These are phyloP conservation scores for Dactylellina sp. DNA, from an alignment of 2,329 filamentous ascomycete genomes.

Conservation along the genomic window DNA sequence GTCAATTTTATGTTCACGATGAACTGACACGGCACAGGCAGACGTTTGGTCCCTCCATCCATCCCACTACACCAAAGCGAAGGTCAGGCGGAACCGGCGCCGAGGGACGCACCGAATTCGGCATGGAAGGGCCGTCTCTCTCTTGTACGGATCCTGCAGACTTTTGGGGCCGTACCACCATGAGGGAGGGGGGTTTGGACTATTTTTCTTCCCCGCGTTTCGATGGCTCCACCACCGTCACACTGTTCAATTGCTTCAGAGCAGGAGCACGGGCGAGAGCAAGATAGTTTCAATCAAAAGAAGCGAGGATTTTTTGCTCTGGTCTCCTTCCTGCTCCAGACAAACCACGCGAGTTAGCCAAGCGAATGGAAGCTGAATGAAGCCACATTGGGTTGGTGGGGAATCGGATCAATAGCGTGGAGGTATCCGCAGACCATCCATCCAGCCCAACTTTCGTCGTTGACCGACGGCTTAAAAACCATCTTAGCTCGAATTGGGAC, in stretches of 20 bases:
- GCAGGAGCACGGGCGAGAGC: conserved; percentile 13
- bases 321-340: conserved; percentile 42
- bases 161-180: neutral
- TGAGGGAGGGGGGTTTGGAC: conserved; percentile 24
- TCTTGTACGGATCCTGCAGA: conserved; percentile 19
- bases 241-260: conserved; percentile 23
- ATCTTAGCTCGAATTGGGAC: conserved; percentile 17
- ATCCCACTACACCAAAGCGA: conserved; percentile 17
- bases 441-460: conserved; percentile 15
- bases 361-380: conserved; percentile 42
- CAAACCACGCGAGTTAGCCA: conserved; percentile 53
- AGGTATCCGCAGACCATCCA: conserved; percentile 46
- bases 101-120: conserved; percentile 31
- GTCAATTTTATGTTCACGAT: conserved; percentile 23
- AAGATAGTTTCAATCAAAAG: conserved; percentile 30
- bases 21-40: conserved; percentile 39
- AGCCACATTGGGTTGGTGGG: conserved; percentile 25
- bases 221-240: conserved; percentile 49
- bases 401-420: conserved; percentile 48
- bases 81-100: conserved; percentile 31
- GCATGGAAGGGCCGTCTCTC: conserved; percentile 33
- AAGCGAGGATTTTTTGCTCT: conserved; percentile 37
- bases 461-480: conserved; percentile 41
- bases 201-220: conserved; percentile 54
- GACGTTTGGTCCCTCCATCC: conserved; percentile 7